Evolutionary conservation across 108 stramenopile species (phyloP).

Genomic region (Poteriospumella lacustris): DNA sequence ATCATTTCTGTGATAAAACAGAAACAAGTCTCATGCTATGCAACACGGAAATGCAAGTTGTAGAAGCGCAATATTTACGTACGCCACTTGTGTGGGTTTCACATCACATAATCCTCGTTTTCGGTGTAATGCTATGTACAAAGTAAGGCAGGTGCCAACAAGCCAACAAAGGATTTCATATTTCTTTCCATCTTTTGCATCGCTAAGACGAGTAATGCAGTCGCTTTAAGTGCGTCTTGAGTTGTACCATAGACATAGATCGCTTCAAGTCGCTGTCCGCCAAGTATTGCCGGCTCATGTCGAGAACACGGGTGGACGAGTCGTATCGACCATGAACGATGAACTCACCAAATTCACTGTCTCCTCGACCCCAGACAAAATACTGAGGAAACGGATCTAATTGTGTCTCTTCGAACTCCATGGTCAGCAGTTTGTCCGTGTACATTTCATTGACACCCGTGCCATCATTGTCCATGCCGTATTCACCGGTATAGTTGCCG

Average conservation of each 20-base stretch:
- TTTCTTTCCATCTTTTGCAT: no score
- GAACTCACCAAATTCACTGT: slow-evolving; percentile 13
- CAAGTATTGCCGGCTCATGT: neutral
- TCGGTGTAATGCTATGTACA: no score
- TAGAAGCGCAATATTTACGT: no score
- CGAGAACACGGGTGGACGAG: neutral
- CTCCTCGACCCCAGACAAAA: neutral
- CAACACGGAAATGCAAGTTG: no score
- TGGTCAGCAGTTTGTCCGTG: neutral
- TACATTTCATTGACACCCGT: neutral
- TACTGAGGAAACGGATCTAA: neutral
- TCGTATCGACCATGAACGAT: neutral
- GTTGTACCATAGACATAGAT: neutral
- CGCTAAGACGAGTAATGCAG: neutral
- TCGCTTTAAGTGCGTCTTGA: neutral
- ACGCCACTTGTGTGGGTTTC: no score
- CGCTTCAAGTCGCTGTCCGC: neutral
- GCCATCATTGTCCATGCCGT: neutral
- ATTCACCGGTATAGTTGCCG: neutral
- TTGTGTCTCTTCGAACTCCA: neutral
- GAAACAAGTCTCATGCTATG: no score
- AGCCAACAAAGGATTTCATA: no score
- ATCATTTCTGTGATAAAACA: no score
- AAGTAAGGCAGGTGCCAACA: no score
- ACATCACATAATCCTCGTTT: no score